A percentile compares a stretch with the other conserved stretches of the same genome.
Evolutionary conservation across 2,329 filamentous ascomycete species (phyloP).

Genomic region (Cadophora sp.): DNA sequence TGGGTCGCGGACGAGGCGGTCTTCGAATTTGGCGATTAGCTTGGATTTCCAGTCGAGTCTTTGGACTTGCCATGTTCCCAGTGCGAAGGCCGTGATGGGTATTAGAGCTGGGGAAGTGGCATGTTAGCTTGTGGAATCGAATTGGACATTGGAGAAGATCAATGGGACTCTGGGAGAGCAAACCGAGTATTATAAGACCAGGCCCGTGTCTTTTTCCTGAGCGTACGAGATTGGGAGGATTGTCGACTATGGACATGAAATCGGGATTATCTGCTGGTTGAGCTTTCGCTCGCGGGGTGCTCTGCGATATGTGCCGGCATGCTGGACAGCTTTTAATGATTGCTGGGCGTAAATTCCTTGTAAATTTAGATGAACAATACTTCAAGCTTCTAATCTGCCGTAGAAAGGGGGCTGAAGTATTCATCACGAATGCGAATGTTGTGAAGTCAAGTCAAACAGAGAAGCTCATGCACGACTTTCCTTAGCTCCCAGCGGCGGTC

Average conservation of each 20-base stretch:
- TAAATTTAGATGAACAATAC: neutral
- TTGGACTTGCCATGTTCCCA: slow-evolving; percentile 96
- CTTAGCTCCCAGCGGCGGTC: neutral
- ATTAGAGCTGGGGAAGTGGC: slow-evolving; percentile 60
- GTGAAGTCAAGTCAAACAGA: neutral
- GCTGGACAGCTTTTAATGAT: slow-evolving; percentile 31
- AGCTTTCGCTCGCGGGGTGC: slow-evolving; percentile 27
- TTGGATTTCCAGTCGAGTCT: slow-evolving; percentile 94
- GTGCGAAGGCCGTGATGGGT: slow-evolving; percentile 85
- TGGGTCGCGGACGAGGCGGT: slow-evolving; percentile 84
- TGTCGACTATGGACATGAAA: slow-evolving; percentile 88
- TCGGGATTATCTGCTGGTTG: slow-evolving; percentile 71
- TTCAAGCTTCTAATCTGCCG: slow-evolving; percentile 26
- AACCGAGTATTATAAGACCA: slow-evolving; percentile 79
- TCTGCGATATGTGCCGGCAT: slow-evolving; percentile 40
- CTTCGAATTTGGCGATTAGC: slow-evolving; percentile 88
- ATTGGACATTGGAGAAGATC: neutral
- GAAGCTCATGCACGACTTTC: neutral
- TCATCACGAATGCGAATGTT: slow-evolving; percentile 30
- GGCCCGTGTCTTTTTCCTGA: slow-evolving; percentile 76
- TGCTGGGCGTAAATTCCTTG: slow-evolving; percentile 18
- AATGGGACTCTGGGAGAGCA: slow-evolving; percentile 3
- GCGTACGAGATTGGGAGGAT: slow-evolving; percentile 81
- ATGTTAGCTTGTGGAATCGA: neutral
- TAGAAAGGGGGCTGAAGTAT: slow-evolving; percentile 25